Evolutionary conservation across 768 basidiomycete species (phyloP).

Genomic region (Lactarius indigo): DNA sequence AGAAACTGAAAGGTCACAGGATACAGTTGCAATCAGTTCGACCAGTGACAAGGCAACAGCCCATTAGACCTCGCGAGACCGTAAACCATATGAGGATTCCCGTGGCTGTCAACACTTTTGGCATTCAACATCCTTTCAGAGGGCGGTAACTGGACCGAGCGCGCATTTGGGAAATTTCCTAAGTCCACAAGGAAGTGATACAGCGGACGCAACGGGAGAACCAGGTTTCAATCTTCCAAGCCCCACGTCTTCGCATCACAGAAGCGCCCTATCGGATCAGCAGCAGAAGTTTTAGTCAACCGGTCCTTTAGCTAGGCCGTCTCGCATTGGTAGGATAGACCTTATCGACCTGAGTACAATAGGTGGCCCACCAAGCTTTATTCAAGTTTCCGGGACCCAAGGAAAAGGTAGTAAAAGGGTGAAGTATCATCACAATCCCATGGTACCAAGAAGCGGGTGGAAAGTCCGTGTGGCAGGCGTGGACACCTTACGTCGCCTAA

Average conservation of each 20-base stretch:
- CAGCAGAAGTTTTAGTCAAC: constrained; percentile 19
- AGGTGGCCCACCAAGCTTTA: neutral
- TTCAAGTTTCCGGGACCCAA: neutral
- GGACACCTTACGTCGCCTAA: neutral
- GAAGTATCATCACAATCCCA: neutral
- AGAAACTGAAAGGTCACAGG: constrained; percentile 8
- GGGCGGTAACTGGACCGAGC: constrained; percentile 2
- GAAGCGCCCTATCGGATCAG: constrained; percentile 20
- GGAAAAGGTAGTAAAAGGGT: neutral
- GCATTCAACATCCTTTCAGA: neutral
- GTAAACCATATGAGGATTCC: neutral
- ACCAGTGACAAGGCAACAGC: neutral
- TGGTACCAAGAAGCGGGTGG: neutral
- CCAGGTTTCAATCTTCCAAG: constrained; percentile 11
- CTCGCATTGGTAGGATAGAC: neutral
- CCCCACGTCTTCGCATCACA: constrained; percentile 11
- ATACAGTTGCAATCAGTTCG: neutral
- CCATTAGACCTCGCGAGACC: constrained; percentile 3
- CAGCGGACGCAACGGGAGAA: constrained; percentile 9
- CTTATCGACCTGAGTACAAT: neutral
- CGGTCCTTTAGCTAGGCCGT: constrained; percentile 10
- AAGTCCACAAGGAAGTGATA: constrained; percentile 14
- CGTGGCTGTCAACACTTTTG: constrained; percentile 4
- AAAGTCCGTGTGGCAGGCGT: neutral
- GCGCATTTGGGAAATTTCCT: neutral